Evolutionary conservation across 306 rosid genomes (phyloP).

Genomic region (Psophocarpus tetragonolobus): DNA sequence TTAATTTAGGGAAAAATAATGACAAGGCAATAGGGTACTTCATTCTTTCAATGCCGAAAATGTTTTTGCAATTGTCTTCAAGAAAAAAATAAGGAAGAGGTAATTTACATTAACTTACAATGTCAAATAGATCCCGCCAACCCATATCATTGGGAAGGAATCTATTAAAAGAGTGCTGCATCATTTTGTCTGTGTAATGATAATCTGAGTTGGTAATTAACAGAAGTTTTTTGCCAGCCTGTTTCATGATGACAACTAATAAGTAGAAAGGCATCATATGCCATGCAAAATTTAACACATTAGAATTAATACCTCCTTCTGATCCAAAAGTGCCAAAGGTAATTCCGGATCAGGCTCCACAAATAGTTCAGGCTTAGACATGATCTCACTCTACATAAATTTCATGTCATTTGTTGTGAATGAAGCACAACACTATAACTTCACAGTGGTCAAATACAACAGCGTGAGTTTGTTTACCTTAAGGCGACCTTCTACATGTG

Average conservation of each 20-base stretch:
- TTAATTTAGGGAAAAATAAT: constrained; percentile 2
- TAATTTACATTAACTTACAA: constrained; percentile 56
- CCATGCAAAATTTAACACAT: constrained; percentile 9
- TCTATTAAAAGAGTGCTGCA: constrained; percentile 92
- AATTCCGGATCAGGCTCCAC: constrained; percentile 93
- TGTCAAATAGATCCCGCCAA: constrained; percentile 95
- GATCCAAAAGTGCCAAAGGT: constrained; percentile 93
- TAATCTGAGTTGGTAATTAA: constrained; percentile 96
- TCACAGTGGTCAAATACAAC: neutral
- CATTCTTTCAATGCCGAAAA: constrained; percentile 9
- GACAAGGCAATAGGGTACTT: constrained; percentile 5
- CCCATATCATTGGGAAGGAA: constrained; percentile 96
- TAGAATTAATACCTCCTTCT: constrained; percentile 70
- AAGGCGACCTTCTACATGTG: constrained; percentile 98
- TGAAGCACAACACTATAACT: constrained; percentile 7
- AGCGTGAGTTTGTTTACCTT: constrained; percentile 56
- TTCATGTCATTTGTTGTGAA: constrained; percentile 34
- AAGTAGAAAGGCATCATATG: constrained; percentile 19
- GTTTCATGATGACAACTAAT: constrained; percentile 41
- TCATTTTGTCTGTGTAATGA: constrained; percentile 93
- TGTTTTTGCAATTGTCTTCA: constrained; percentile 4
- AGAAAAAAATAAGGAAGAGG: constrained; percentile 23
- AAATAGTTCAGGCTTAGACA: constrained; percentile 94
- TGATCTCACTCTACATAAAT: constrained; percentile 86
- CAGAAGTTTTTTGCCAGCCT: constrained; percentile 96